Base-by-base conservation (phyloP, 2,329 filamentous ascomycete genomes). In the Cytospora schulzeri region DNA sequence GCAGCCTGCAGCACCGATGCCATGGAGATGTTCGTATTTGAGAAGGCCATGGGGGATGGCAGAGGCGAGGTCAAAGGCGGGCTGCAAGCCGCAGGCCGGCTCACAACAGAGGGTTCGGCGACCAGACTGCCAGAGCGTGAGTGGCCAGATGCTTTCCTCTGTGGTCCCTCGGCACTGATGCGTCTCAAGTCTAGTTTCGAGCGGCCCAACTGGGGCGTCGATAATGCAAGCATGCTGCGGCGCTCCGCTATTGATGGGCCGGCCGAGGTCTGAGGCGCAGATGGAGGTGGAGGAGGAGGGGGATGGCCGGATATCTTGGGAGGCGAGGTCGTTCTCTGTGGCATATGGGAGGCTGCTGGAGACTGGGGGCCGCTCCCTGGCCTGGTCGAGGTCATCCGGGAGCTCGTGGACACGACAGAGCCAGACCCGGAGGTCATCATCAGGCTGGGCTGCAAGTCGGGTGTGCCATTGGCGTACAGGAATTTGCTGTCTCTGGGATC, bases 391-490 rank as follows among this genome's bases (percentile, higher is more conserved):
- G 77, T 69, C 48, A 79, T 70, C 70, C 79, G 81, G 53, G 83
- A 80, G 61, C 73, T 76, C 54, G 75, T 78, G 11, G 82, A 85
- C 53, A 80, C 74, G 9, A 75, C 75, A 1, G 84, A 85, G 33
- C 76, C 77, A 0, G 83, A 77, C 51, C 76, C 72, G 61, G 76
- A 74, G 12, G 79, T 72, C 57, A 78, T 75, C 12, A 72, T 62
- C 51, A 75, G 75, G 72, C 71, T 66, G 71, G 72, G 70, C 60
- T 78, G 80, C 9, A 81, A 65, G 63, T 88, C 83, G 2, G 85
- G 83, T 17, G 79, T 78, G 33, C 88, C 88, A 74, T 91, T 90
- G 66, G 89, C 91, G 73, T 92, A 90, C 74, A 93, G 87, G 79
- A 93, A 92, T 73, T 91, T 91, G 76, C 81, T 81, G 8, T 80